Conservation (phyloP, 2,329 filamentous ascomycete species). For the Fusarium pininemorale region DNA sequence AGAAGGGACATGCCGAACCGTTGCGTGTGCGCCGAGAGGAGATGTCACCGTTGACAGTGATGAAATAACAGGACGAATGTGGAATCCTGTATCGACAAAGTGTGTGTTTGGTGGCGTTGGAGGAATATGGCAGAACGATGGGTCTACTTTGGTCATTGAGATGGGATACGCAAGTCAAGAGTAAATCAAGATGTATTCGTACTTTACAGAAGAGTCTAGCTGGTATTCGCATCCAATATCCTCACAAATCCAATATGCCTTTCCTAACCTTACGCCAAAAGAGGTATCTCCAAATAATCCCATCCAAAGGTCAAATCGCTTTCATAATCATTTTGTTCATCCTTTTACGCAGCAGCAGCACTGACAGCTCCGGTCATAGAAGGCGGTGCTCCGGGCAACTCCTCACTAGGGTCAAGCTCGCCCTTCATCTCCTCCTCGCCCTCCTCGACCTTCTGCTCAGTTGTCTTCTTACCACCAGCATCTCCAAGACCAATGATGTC, state of each 20-base stretch:
- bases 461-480: slow-evolving; percentile 43
- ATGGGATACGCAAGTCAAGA: slow-evolving; percentile 11
- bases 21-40: slow-evolving; percentile 23
- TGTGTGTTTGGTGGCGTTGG: slow-evolving; percentile 36
- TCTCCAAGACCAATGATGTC: slow-evolving; percentile 61
- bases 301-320: slow-evolving; percentile 21
- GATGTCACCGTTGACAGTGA: neutral
- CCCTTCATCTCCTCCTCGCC: slow-evolving; percentile 49
- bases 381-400: slow-evolving; percentile 12
- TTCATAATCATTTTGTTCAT: slow-evolving; percentile 24
- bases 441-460: slow-evolving; percentile 47
- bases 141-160: slow-evolving; percentile 28
- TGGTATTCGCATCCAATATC: neutral
- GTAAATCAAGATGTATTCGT: slow-evolving; percentile 7
- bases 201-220: neutral
- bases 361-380: slow-evolving; percentile 7
- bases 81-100: slow-evolving; percentile 35
- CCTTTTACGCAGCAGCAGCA: slow-evolving; percentile 32
- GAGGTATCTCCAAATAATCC: slow-evolving; percentile 26
- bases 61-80: slow-evolving; percentile 32
- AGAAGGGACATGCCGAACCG: slow-evolving; percentile 13
- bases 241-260: neutral
- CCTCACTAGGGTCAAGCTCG: slow-evolving; percentile 48
- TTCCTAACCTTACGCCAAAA: slow-evolving; percentile 23
- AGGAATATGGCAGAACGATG: slow-evolving; percentile 33